Evolutionary conservation across 164 flowering plant species (phyloP), one percentile per base, ranked within the genome.

Genomic region (Amborella trichopoda): DNA sequence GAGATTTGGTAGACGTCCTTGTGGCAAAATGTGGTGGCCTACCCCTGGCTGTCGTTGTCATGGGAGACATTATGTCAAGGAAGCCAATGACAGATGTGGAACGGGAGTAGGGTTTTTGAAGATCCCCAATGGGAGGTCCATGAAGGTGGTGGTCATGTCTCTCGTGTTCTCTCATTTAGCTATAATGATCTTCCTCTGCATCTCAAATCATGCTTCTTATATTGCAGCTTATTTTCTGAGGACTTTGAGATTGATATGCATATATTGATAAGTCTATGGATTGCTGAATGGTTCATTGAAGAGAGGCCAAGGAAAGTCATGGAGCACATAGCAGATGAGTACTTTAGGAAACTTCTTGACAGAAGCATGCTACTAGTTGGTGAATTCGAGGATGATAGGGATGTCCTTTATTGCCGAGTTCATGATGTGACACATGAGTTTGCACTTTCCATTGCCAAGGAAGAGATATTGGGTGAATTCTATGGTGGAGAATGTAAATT

Each of bases 1-100:
- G 14, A 28, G 12, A 37, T 22, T 26, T 28, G 13, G 46, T 45
- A 6, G 26, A 23, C 24, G 23, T 11, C 9, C 36, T 55, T 3
- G 59, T 55, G 16, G 17, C 2, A 64, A 54, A n/a, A 34, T 64
- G 68, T 33, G 28, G n/a, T 22, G 68, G 68, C 6, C 33, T 54
- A 25, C 67, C 67, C 13, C 26, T 62, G 23, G 67, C 62, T 28
- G 48, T 44, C 22, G 41, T 48, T 38, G 38, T 47, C 11, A 5
- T 63, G 23, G 67, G 59, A 1, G 19, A 38, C 14, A 52, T 63
- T 20, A 24, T 63, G 44, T 18, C 38, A 17, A 19, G 30, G 22
- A 1, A 27, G 34, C 24, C 42, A 30, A 27, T 32, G 44, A 21
- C 19, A 37, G 13, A 55, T 48, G 10, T 53, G 67, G 59, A 49